Percentiles rank a stretch among this genome's conserved stretches.
Conservation (phyloP, 2,329 filamentous ascomycete species). For the Chaetomiaceae sp. region DNA sequence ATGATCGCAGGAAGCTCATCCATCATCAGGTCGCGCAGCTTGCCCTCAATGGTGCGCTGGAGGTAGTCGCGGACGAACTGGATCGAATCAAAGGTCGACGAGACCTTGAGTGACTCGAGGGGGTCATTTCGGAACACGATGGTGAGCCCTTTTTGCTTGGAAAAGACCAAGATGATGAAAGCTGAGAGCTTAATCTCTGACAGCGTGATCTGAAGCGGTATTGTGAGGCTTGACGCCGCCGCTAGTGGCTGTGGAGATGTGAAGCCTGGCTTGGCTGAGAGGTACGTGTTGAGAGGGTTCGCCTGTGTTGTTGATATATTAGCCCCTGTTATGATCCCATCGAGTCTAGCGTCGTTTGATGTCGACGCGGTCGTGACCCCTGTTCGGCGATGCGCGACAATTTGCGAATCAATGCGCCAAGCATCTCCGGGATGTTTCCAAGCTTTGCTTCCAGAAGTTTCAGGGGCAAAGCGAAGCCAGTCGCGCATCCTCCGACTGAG, state of each 20-base stretch:
- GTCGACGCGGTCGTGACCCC: conserved; percentile 33
- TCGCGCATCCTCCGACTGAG: not conserved
- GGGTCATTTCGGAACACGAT: conserved; percentile 98
- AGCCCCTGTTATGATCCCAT: conserved; percentile 39
- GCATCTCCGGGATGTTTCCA: conserved; percentile 9
- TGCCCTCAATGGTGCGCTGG: conserved; percentile 91
- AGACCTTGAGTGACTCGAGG: conserved; percentile 95
- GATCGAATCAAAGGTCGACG: conserved; percentile 97
- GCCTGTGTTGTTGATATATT: conserved; percentile 57
- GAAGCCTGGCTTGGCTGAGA: conserved; percentile 86
- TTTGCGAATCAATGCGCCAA: conserved; percentile 36
- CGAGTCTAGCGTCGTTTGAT: conserved; percentile 24
- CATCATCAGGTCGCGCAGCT: conserved; percentile 92
- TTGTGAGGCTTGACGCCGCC: conserved; percentile 86
- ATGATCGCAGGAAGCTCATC: conserved; percentile 96
- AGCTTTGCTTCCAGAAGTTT: conserved; percentile 13
- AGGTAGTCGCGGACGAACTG: conserved; percentile 97
- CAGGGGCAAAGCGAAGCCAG: not conserved
- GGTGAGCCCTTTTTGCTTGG: conserved; percentile 92
- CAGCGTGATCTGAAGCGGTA: conserved; percentile 93
- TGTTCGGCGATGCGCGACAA: conserved; percentile 31
- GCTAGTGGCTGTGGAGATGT: conserved; percentile 90
- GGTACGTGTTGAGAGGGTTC: conserved; percentile 93
- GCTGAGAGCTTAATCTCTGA: conserved; percentile 94
- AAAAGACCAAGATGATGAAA: conserved; percentile 97